Conservation (phyloP, 345 rosid genomes). For the Pelargonium nanum region DNA sequence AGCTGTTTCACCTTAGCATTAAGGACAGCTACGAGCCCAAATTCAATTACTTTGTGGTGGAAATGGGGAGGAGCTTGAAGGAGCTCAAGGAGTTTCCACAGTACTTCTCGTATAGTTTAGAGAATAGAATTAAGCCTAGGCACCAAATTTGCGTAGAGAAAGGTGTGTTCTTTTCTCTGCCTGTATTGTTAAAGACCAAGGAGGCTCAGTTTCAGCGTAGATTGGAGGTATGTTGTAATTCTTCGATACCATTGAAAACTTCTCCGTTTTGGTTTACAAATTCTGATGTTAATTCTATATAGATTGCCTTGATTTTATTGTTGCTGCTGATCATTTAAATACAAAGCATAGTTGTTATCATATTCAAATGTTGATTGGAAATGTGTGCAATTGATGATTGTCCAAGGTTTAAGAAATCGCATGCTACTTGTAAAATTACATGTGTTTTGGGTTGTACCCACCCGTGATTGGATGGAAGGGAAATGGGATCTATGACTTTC, state of each 20-base stretch:
- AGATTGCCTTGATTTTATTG: slow-evolving; percentile 3
- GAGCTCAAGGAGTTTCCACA: slow-evolving; percentile 74
- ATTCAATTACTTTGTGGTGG: slow-evolving; percentile 52
- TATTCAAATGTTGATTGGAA: background rate
- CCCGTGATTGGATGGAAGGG: background rate
- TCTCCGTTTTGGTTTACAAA: slow-evolving; percentile 52
- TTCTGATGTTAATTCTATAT: slow-evolving; percentile 21
- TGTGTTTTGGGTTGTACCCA: background rate
- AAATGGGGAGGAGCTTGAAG: slow-evolving; percentile 80
- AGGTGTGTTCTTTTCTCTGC: slow-evolving; percentile 59
- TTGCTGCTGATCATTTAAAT: background rate
- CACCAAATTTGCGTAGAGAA: slow-evolving; percentile 61
- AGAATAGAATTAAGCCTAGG: slow-evolving; percentile 74
- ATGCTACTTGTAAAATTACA: no score
- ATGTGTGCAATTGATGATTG: background rate
- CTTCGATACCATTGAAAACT: slow-evolving; percentile 47
- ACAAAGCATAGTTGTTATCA: background rate
- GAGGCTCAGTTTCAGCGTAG: slow-evolving; percentile 41
- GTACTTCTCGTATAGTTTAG: slow-evolving; percentile 78
- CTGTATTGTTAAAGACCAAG: slow-evolving; percentile 48
- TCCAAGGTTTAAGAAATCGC: background rate
- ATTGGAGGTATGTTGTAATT: slow-evolving; percentile 59
- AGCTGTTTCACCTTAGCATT: slow-evolving; percentile 63
- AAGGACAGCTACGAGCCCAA: slow-evolving; percentile 62
- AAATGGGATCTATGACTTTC: background rate